These are phyloP conservation scores for Sodiomyces alkalinus DNA, from an alignment of 2,329 filamentous ascomycete species.

Conservation along the genomic window DNA sequence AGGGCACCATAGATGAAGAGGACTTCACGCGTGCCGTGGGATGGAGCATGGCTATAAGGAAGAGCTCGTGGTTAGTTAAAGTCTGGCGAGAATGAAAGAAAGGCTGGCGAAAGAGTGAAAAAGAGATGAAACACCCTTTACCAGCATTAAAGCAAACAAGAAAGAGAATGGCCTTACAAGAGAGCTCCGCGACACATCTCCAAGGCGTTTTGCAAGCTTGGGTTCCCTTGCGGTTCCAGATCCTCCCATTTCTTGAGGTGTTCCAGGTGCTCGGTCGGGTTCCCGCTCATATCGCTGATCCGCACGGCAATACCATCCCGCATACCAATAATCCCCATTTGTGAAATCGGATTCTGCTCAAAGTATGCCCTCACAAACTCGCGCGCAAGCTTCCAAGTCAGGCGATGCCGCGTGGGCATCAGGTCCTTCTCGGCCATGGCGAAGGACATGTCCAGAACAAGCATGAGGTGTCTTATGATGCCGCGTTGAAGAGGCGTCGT, in stretches of 20 bases:
- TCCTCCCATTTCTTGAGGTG: constrained; percentile 53
- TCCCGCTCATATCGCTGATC: constrained; percentile 81
- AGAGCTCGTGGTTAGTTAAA: constrained; percentile 7
- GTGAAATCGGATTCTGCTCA: constrained; percentile 95
- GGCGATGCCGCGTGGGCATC: constrained; percentile 70
- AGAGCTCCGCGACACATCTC: constrained; percentile 87
- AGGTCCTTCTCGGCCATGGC: constrained; percentile 95
- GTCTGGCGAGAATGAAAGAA: background rate
- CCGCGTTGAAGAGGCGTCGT: constrained; percentile 91
- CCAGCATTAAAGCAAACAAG: background rate
- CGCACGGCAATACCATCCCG: constrained; percentile 76
- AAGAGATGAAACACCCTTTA: background rate
- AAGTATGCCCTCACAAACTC: constrained; percentile 92
- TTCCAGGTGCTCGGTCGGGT: constrained; percentile 75
- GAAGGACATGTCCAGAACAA: constrained; percentile 82
- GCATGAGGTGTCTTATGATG: constrained; percentile 89
- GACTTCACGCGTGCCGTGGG: constrained; percentile 84
- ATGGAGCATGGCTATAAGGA: constrained; percentile 63
- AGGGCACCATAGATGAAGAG: constrained; percentile 86
- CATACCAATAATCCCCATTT: constrained; percentile 87
- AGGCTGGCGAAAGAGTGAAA: background rate
- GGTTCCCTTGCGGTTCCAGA: constrained; percentile 55
- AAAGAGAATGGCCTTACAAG: constrained; percentile 43
- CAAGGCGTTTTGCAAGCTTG: constrained; percentile 82
- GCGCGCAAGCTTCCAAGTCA: constrained; percentile 68